phyloP scores from a whole-genome alignment of 1,284 basidiomycete genomes.

The Cryptococcus sp. region DNA sequence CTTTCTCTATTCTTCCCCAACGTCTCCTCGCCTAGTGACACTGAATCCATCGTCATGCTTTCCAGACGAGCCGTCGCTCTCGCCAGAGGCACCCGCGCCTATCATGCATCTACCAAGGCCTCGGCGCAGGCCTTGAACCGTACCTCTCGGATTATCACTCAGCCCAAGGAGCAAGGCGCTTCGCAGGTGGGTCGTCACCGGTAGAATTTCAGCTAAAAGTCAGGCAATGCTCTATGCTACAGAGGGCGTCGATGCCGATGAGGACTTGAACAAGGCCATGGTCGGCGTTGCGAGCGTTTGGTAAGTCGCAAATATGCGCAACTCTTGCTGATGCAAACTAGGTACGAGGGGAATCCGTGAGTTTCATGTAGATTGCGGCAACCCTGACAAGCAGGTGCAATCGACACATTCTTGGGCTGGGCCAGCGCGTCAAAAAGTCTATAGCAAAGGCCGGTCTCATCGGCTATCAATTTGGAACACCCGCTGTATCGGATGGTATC shows the following conservation, averaged over 20 bases:
- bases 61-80: no score
- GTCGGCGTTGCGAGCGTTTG: constrained; percentile 92
- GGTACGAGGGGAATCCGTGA: constrained; percentile 82
- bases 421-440: constrained; percentile 81
- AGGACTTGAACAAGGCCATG: constrained; percentile 90
- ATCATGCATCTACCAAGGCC: not conserved
- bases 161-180: constrained; percentile 88
- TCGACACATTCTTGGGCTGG: constrained; percentile 84
- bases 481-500: constrained; percentile 96
- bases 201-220: constrained; percentile 1
- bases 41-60: no score
- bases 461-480: constrained; percentile 96
- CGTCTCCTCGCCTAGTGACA: no score
- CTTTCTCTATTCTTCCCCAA: no score
- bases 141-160: constrained; percentile 78
- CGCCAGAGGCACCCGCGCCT: no score
- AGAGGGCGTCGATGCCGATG: constrained; percentile 74
- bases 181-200: constrained; percentile 67
- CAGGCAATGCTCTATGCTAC: constrained; percentile 97
- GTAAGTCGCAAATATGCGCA: constrained; percentile 57
- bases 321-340: constrained; percentile 43
- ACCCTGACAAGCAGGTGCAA: constrained; percentile 68
- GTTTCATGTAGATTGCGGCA: not conserved
- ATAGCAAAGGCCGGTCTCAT: constrained; percentile 72
- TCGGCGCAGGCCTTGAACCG: constrained; percentile 60